Evolutionary conservation across 306 rosid genomes (phyloP), one percentile per base, ranked within the genome.

Genomic region (Prunus davidiana): DNA sequence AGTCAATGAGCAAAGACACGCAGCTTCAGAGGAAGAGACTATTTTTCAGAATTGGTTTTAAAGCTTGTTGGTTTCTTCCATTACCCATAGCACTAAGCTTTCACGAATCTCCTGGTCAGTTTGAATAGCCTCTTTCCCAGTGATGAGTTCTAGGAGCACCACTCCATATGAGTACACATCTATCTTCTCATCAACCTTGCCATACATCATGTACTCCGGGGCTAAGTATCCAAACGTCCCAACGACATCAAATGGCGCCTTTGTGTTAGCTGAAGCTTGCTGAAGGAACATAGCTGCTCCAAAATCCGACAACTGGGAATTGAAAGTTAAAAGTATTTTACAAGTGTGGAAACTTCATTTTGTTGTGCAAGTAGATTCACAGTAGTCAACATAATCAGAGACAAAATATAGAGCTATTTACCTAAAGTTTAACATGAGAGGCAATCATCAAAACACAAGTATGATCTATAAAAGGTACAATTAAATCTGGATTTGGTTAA

Each of bases 141-240:
- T 83, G 76, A 86, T 78, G 76, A 86, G 85, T 66, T 86, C 89
- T 38, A 86, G 71, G 58, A 86, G 87, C 73, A 86, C 85, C 68
- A 86, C 87, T 62, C 89, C 87, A 71, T 71, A 86, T 18, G 87
- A 86, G 79, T 86, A 86, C 47, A 86, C 85, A 52, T 86, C 85
- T 66, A 81, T 83, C 83, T 86, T 86, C 62, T 86, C 89, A 75
- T 86, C 85, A 52, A 86, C 61, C 58, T 69, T 81, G 52, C 87
- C 87, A 64, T 78, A 83, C 89, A 83, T 83, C 68, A 83, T 56
- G 83, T 83, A 83, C 77, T 86, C 83, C 1, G 87, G 87, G 58
- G 85, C 89, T 20, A 80, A 56, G 73, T 83, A 83, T 78, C 87
- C 89, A 56, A 80, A 83, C 4, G 85, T 83, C 57, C 89, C 87